Conservation (phyloP, 106 monocot genomes). For the Phalaenopsis aphrodite region DNA sequence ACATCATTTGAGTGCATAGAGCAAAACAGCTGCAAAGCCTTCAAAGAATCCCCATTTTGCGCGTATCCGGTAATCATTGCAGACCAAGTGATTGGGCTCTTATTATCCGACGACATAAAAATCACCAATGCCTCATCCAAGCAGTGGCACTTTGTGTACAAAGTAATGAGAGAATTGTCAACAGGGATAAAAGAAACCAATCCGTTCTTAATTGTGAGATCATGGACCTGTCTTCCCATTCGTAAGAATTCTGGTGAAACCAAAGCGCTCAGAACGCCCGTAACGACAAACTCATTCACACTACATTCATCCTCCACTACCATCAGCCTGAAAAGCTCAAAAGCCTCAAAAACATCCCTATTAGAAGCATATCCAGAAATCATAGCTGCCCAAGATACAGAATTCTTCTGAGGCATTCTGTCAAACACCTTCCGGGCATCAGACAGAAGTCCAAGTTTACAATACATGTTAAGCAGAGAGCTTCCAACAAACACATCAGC, state of each 20-base stretch:
- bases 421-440: conserved; percentile 67
- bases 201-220: conserved; percentile 32
- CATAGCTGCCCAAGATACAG: conserved; percentile 61
- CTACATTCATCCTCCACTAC: conserved; percentile 16
- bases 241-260: conserved; percentile 21
- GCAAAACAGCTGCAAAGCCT: conserved; percentile 42
- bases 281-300: conserved; percentile 53
- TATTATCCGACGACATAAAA: conserved; percentile 29
- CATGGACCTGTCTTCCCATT: conserved; percentile 41
- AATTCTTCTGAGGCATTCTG: conserved; percentile 44
- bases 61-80: conserved; percentile 63
- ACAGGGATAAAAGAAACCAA: conserved; percentile 35
- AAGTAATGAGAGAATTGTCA: conserved; percentile 51
- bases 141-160: conserved; percentile 48
- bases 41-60: conserved; percentile 34
- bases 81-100: conserved; percentile 62
- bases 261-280: conserved; percentile 42
- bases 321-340: conserved; percentile 35
- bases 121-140: conserved; percentile 34
- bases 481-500: conserved; percentile 44
- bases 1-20: conserved; percentile 36
- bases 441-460: conserved; percentile 23
- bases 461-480: conserved; percentile 59
- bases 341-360: conserved; percentile 24
- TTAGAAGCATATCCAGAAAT: conserved; percentile 40